These are phyloP conservation scores for Annulohypoxylon stygium DNA, from an alignment of 495 filamentous ascomycete genomes.

Conservation along the genomic window DNA sequence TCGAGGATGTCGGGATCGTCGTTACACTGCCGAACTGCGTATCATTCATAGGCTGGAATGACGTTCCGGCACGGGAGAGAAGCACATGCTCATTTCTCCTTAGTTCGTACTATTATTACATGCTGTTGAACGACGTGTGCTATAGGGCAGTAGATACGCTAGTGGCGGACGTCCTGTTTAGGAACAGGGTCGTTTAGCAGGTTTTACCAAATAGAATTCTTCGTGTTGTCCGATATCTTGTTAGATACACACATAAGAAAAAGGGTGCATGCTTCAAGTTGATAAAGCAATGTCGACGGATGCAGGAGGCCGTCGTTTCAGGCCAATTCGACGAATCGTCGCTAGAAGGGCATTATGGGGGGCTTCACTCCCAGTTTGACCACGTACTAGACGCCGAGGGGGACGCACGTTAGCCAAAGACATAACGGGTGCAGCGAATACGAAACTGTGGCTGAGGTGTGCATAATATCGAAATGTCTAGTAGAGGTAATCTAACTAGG, in stretches of 20 bases:
- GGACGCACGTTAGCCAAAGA: constrained; percentile 14
- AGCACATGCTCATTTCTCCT: constrained; percentile 19
- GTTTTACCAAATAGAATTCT: constrained; percentile 6
- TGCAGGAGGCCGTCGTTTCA: constrained; percentile 17
- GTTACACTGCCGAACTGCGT: constrained; percentile 31
- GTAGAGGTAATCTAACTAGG: background rate
- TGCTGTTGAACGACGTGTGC: constrained; percentile 14
- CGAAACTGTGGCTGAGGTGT: constrained; percentile 34
- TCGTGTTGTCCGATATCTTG: constrained; percentile 10
- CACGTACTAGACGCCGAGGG: background rate
- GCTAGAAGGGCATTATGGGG: background rate
- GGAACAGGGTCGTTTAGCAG: background rate
- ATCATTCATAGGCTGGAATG: constrained; percentile 21
- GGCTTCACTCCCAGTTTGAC: background rate
- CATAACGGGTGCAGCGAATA: constrained; percentile 12
- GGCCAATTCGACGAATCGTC: constrained; percentile 8
- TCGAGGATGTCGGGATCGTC: constrained; percentile 17
- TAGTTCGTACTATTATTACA: constrained; percentile 5
- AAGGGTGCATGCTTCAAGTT: background rate
- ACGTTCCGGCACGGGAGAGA: background rate
- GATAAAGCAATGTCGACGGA: background rate
- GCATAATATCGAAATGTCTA: constrained; percentile 17
- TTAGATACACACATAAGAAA: constrained; percentile 11
- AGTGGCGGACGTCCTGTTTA: background rate
- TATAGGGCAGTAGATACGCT: background rate